Conservation (phyloP, 352 stramenopile genomes). For the Aphanomyces invadans region DNA sequence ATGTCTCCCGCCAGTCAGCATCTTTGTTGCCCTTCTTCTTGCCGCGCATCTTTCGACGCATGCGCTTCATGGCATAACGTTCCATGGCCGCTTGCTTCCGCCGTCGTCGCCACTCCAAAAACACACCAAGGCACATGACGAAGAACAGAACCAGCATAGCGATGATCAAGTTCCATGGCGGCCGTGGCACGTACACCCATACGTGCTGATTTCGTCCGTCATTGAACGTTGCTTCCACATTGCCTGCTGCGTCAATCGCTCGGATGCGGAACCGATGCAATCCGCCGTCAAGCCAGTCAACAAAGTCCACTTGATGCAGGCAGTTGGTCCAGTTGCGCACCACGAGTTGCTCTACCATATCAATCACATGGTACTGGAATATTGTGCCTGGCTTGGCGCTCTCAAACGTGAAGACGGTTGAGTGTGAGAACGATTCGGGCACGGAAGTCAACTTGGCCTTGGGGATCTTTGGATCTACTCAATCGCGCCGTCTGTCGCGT, state of each 20-base stretch:
- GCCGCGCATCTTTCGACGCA: constrained; percentile 90
- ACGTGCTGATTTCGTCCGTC: constrained; percentile 83
- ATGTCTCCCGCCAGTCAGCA: constrained; percentile 70
- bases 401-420: constrained; percentile 82
- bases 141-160: constrained; percentile 64
- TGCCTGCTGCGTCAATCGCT: constrained; percentile 86
- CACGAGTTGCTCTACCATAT: constrained; percentile 78
- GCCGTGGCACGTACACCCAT: constrained; percentile 87
- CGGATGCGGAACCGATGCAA: constrained; percentile 87
- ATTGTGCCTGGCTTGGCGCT: constrained; percentile 82
- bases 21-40: constrained; percentile 50
- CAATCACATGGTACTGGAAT: constrained; percentile 90
- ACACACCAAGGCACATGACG: constrained; percentile 64
- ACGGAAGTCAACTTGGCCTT: constrained; percentile 44
- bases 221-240: constrained; percentile 83
- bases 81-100: constrained; percentile 88
- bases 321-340: constrained; percentile 65
- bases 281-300: constrained; percentile 62
- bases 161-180: constrained; percentile 87
- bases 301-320: constrained; percentile 37
- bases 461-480: constrained; percentile 37
- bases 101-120: constrained; percentile 88
- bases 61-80: constrained; percentile 92
- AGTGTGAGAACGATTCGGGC: constrained; percentile 42
- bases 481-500: neutral